These are phyloP conservation scores for Populus nigra DNA, from an alignment of 345 rosid species.

Conservation along the genomic window DNA sequence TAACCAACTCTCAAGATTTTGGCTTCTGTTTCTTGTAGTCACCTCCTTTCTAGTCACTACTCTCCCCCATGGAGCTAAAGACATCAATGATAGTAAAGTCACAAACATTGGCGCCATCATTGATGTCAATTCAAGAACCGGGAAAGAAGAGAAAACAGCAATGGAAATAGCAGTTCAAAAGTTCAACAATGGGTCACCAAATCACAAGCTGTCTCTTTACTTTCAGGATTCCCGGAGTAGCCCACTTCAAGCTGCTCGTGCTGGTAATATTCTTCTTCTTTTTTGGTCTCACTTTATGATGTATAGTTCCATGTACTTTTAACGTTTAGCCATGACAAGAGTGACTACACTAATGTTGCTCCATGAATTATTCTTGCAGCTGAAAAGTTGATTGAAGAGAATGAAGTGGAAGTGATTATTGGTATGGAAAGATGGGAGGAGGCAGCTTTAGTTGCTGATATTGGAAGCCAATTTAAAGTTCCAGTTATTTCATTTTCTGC, in stretches of 20 bases:
- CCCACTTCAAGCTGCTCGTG: slow-evolving; percentile 27
- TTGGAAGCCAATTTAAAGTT: slow-evolving; percentile 31
- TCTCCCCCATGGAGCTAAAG: slow-evolving; percentile 18
- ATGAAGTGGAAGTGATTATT: slow-evolving; percentile 34
- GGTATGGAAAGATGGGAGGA: slow-evolving; percentile 54
- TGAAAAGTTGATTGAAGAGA: slow-evolving; percentile 33
- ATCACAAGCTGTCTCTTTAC: slow-evolving; percentile 31
- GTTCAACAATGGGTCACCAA: slow-evolving; percentile 16
- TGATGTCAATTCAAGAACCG: slow-evolving; percentile 31
- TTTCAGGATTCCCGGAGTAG: slow-evolving; percentile 24
- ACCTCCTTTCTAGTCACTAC: slow-evolving; percentile 1
- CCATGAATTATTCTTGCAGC: slow-evolving; percentile 26
- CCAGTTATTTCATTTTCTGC: slow-evolving; percentile 44
- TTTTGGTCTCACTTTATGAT: not conserved
- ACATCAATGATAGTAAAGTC: not conserved
- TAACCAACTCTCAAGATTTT: slow-evolving; percentile 3
- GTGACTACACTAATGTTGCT: not conserved
- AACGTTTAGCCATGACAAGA: no score
- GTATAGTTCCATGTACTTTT: no score
- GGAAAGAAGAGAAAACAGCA: slow-evolving; percentile 39
- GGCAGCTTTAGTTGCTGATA: slow-evolving; percentile 41
- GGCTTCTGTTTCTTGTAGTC: slow-evolving; percentile 9
- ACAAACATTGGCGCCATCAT: slow-evolving; percentile 43
- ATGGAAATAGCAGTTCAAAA: slow-evolving; percentile 39
- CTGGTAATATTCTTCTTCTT: slow-evolving; percentile 25